Base-by-base conservation (phyloP, 805 yeast species). In the Hanseniaspora osmophila region DNA sequence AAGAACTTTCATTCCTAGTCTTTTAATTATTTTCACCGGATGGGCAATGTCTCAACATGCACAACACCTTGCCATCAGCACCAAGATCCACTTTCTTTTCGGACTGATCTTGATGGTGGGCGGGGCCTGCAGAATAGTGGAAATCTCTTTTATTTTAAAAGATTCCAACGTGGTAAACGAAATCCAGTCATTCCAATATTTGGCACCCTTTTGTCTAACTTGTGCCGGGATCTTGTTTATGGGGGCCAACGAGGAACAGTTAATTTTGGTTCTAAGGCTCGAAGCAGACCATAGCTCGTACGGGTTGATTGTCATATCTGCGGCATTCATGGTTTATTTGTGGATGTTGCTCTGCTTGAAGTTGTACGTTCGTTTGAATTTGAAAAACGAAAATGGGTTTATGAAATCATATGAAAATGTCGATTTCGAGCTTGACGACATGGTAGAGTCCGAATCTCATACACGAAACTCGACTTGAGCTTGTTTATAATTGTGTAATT, bases 41-140 rank as follows among this genome's bases (percentile, higher is more conserved):
- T 90, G 85, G 74, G 82, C 96, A 40, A 90, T 90, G 97, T 74
- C 88, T 37, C 83, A 85, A 53, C 97, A 90, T 64, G 71, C 75
- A 1, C 97, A 90, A 64, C 72, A 75, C 47, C 65, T 85, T 53
- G 69, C 60, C 48, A 78, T 88, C 27, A 82, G 94, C 44, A 86
- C 96, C 2, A 80, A 83, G 59, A 87, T 90, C 33, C 97, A 90
- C 58, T 77, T 77, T 13, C 72, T 88, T 66, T 90, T 90, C 63
- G 97, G 97, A 1, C 59, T 78, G 44, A 80, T 79, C 17, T 69
- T 90, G 48, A 84, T 85, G 77, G 56, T 69, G 3, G 94, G 92
- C 13, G 96, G 96, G 0, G 60, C 75, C 11, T 60, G 75, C 11
- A 71, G 97, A 48, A 78, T 88, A 40, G 63, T 83, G 43, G 97